These are phyloP conservation scores for Zoysia japonica DNA, from an alignment of 176 grass and related monocot species.

Conservation along the genomic window DNA sequence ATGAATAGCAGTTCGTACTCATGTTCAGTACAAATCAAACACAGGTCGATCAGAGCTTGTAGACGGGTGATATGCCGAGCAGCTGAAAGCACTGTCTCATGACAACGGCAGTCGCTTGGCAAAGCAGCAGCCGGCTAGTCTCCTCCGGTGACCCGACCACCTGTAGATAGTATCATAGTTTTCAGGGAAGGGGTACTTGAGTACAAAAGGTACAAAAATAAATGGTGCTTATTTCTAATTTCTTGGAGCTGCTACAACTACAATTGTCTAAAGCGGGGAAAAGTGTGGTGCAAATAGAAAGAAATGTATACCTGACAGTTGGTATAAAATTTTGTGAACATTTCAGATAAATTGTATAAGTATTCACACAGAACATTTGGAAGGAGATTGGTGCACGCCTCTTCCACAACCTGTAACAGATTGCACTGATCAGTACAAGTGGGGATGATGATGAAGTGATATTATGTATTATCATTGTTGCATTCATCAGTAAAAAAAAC, in stretches of 20 bases:
- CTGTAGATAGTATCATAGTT: slow-evolving; percentile 27
- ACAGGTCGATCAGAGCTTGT: slow-evolving; percentile 43
- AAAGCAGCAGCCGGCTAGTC: slow-evolving; percentile 64
- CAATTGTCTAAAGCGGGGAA: neutral
- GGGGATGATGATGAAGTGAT: neutral
- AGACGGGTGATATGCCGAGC: slow-evolving; percentile 67
- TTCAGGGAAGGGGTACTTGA: neutral
- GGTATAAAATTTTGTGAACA: slow-evolving; percentile 90
- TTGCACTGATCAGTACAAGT: slow-evolving; percentile 25
- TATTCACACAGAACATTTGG: slow-evolving; percentile 95
- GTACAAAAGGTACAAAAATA: neutral
- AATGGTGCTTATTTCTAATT: neutral
- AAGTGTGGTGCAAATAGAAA: neutral
- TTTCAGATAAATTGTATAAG: slow-evolving; percentile 92
- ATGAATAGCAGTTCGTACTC: neutral
- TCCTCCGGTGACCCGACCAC: slow-evolving; percentile 70
- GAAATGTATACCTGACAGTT: slow-evolving; percentile 83
- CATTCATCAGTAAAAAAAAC: neutral
- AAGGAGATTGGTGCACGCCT: slow-evolving; percentile 80
- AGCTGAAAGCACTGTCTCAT: slow-evolving; percentile 73
- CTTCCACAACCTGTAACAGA: slow-evolving; percentile 81
- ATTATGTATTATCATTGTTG: neutral
- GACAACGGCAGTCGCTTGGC: slow-evolving; percentile 60
- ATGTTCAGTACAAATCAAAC: slow-evolving; percentile 4
- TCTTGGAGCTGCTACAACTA: neutral